phyloP scores from a whole-genome alignment of 805 yeast genomes.

The Lipomyces anomalus region DNA sequence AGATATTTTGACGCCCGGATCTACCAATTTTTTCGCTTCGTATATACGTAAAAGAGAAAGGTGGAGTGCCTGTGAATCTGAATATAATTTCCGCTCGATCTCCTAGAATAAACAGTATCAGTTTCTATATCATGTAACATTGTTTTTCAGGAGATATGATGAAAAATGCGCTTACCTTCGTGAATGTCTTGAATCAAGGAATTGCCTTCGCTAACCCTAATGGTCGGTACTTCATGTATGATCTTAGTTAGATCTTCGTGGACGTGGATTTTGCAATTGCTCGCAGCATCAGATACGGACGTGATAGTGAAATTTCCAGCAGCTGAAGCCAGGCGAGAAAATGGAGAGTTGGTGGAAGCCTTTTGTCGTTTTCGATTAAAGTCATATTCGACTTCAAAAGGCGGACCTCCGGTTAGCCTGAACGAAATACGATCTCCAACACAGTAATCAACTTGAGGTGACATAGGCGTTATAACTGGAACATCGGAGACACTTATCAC shows the following conservation, averaged over 20 bases:
- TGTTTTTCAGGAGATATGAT: background rate
- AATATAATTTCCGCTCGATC: constrained; percentile 86
- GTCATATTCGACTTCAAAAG: constrained; percentile 67
- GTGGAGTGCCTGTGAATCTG: constrained; percentile 81
- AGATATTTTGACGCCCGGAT: constrained; percentile 40
- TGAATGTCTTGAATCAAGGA: constrained; percentile 73
- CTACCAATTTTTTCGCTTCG: constrained; percentile 51
- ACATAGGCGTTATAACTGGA: constrained; percentile 55
- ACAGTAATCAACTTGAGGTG: constrained; percentile 55
- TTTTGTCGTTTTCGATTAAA: constrained; percentile 59
- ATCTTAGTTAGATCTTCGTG: constrained; percentile 33
- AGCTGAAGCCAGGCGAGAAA: constrained; percentile 67
- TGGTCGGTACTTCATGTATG: constrained; percentile 65
- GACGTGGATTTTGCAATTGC: constrained; percentile 49
- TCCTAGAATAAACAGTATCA: too few species aligned
- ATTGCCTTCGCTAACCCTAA: constrained; percentile 77
- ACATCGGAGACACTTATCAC: constrained; percentile 65
- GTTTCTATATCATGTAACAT: background rate
- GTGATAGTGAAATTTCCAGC: constrained; percentile 70
- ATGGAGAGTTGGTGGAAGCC: constrained; percentile 46
- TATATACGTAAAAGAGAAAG: constrained; percentile 79
- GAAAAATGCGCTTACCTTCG: constrained; percentile 56
- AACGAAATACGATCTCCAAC: constrained; percentile 87
- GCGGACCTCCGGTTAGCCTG: constrained; percentile 70
- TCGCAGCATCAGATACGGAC: constrained; percentile 68